Base-by-base conservation (phyloP, 2,329 filamentous ascomycete species). In the Botrytis aclada region DNA sequence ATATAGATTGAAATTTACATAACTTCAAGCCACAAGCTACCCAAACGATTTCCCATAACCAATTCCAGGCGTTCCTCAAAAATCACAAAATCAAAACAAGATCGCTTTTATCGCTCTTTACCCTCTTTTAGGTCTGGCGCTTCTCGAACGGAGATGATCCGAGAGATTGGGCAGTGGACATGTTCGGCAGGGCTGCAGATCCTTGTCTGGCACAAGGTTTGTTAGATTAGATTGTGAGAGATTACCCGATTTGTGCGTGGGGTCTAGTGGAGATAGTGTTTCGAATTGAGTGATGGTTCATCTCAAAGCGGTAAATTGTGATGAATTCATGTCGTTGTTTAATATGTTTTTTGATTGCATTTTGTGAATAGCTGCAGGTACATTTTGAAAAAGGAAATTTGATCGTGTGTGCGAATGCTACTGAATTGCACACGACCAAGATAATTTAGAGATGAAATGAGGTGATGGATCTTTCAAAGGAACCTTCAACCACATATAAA, bases 211-310 rank as follows among this genome's bases (percentile, higher is more conserved):
- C 41, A 34, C 29, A 18, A 61, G 47, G 54, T 22, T 67, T 56
- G 51, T 72, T 43, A 72, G 70, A 72, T 69, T 72, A 72, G 70
- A 72, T 72, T 72, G 39, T 62, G 25, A 69, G 63, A 58, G 63
- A 61, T 72, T 72, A 72, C 70, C 64, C 70, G 63, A 72, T 72
- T 61, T 61, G 63, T 61, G 41, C 51, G 63, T 56, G 63, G 70
- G 54, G 54, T 72, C 47, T 69, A 32, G 47, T 69, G 65, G 65
- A 41, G 47, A 69, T 69, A n/a, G 29, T 47, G 70, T 72, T 69
- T 72, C 70, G 63, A 58, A 41, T 72, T 72, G 20, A 69, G 70
- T 69, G 70, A 41, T 20, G 51, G 39, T 51, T 39, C 32, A 45
- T 72, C 70, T 41, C 29, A 61, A 56, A 34, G 34, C n/a, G 37